A percentile compares a stretch with the other conserved stretches of the same genome.
Evolutionary conservation across 805 yeast species (phyloP).

Genomic region (Candida boleticola): DNA sequence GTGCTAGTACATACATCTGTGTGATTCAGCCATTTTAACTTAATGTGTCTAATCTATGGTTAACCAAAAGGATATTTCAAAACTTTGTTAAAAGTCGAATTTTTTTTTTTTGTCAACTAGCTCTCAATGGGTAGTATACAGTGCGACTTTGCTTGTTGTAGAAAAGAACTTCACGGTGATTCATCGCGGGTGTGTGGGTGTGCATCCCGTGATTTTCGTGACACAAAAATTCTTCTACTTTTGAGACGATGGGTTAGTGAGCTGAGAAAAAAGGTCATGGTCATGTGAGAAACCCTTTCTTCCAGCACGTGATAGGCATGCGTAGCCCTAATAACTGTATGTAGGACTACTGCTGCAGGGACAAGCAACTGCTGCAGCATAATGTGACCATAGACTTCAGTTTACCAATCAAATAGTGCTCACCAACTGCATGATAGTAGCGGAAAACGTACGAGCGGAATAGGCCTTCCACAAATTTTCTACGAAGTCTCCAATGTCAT

Average conservation of each 20-base stretch:
- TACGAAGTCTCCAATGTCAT: too few relatives aligned
- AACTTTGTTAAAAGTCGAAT: background rate
- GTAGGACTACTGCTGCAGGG: too few relatives aligned
- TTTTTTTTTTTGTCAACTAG: background rate
- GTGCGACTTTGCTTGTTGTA: background rate
- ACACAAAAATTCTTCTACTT: constrained; percentile 1
- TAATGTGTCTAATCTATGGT: constrained; percentile 5
- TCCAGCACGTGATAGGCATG: constrained; percentile 1
- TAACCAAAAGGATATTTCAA: constrained; percentile 3
- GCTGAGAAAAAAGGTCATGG: background rate
- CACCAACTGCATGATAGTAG: too few relatives aligned
- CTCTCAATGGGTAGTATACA: constrained; percentile 3
- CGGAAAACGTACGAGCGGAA: too few relatives aligned
- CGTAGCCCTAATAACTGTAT: constrained; percentile 4
- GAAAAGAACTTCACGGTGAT: background rate
- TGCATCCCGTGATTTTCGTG: background rate
- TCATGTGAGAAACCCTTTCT: constrained; percentile 4
- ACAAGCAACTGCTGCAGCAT: too few relatives aligned
- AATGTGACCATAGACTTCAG: too few relatives aligned
- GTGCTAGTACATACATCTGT: constrained; percentile 80
- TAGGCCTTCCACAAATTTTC: too few relatives aligned
- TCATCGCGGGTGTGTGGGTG: constrained; percentile 6
- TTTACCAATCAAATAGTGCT: too few relatives aligned
- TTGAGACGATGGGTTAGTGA: background rate
- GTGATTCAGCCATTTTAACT: constrained; percentile 87